Conservation (phyloP, 345 rosid genomes). For the Salix caprea region DNA sequence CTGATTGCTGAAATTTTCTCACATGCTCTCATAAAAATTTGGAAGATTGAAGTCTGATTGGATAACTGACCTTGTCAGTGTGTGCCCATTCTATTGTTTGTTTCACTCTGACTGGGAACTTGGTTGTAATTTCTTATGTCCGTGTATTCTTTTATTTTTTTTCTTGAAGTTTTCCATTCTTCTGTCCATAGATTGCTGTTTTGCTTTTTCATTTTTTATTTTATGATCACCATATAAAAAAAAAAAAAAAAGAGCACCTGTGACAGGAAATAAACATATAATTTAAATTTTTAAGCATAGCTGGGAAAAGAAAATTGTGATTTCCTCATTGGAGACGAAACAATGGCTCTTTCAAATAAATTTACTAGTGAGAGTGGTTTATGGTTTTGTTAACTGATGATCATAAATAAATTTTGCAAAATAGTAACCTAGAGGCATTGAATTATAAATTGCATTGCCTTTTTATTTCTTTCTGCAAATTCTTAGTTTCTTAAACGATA, state of each 20-base stretch:
- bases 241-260: background rate
- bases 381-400: background rate
- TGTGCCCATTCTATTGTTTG: background rate
- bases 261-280: background rate
- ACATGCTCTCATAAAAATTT: background rate
- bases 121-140: background rate
- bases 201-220: background rate
- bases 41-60: background rate
- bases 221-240: background rate
- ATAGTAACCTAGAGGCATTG: background rate
- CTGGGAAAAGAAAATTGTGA: background rate
- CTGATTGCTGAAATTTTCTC: background rate
- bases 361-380: background rate
- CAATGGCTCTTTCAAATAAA: background rate
- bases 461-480: too few relatives aligned
- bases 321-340: background rate
- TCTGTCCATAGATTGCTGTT: background rate
- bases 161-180: too few relatives aligned
- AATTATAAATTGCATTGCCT: background rate
- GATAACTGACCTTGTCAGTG: too few relatives aligned
- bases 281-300: background rate
- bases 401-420: background rate
- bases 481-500: too few relatives aligned
- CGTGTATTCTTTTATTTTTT: too few relatives aligned
- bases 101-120: background rate